These are phyloP conservation scores for Telopea speciosissima DNA, from an alignment of 177 flowering plant species.

Conservation along the genomic window DNA sequence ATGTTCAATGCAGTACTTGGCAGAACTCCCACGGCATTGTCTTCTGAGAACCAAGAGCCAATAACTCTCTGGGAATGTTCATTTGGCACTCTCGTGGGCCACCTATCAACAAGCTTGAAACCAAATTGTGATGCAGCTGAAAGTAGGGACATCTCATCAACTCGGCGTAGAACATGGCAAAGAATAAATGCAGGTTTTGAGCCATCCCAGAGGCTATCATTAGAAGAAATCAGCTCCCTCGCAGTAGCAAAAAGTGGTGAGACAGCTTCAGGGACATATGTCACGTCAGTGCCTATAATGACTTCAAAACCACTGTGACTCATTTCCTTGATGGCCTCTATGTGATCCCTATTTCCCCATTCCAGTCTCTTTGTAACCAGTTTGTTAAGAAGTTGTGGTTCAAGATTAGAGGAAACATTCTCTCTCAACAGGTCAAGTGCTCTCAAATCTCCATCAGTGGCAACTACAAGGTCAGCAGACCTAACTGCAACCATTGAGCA, in stretches of 20 bases:
- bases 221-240: constrained; percentile 42
- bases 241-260: constrained; percentile 76
- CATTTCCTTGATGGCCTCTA: constrained; percentile 43
- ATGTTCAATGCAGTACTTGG: constrained; percentile 56
- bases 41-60: constrained; percentile 51
- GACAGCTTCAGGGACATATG: constrained; percentile 69
- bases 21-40: constrained; percentile 10
- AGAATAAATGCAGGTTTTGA: constrained; percentile 53
- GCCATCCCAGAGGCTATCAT: constrained; percentile 3
- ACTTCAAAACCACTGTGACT: constrained; percentile 55
- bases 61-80: constrained; percentile 30
- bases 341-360: constrained; percentile 71
- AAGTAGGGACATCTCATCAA: constrained; percentile 78
- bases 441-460: constrained; percentile 72
- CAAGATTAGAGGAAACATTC: constrained; percentile 57
- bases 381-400: constrained; percentile 23
- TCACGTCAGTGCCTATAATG: constrained; percentile 87
- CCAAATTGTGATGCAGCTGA: constrained; percentile 61
- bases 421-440: constrained; percentile 55
- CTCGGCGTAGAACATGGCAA: constrained; percentile 78
- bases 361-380: constrained; percentile 46
- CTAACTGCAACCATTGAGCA: constrained; percentile 78
- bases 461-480: constrained; percentile 68
- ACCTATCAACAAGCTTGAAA: constrained; percentile 58
- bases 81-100: constrained; percentile 35